Evolutionary conservation across 2,329 filamentous ascomycete species (phyloP).

Genomic region (Pseudopyrenochaeta lycopersici): DNA sequence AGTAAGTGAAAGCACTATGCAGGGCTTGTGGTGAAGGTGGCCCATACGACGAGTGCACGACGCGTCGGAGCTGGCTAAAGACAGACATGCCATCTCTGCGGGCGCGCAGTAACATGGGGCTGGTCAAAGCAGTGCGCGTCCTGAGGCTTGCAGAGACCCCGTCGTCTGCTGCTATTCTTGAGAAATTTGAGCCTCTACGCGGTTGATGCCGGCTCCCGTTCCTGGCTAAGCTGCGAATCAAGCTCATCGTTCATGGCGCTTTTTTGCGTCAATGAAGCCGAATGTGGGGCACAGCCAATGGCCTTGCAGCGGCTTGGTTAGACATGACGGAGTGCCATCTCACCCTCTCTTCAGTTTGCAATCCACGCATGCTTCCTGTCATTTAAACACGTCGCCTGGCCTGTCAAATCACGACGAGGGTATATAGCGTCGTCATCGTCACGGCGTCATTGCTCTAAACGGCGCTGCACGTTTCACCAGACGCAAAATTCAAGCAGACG

Average conservation of each 20-base stretch:
- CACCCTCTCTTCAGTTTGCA: neutral
- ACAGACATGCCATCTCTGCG: constrained; percentile 45
- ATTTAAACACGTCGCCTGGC: neutral
- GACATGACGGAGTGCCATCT: too few species aligned
- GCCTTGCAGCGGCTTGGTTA: too few species aligned
- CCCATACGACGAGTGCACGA: constrained; percentile 26
- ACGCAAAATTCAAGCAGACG: constrained; percentile 10
- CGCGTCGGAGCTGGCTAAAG: constrained; percentile 43
- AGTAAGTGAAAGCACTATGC: constrained; percentile 16
- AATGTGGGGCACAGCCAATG: neutral
- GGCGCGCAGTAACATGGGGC: constrained; percentile 42
- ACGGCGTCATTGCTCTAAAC: constrained; percentile 4
- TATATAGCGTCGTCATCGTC: constrained; percentile 9
- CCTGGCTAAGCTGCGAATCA: constrained; percentile 21
- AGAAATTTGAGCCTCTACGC: constrained; percentile 29
- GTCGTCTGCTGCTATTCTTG: constrained; percentile 18
- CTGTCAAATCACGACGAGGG: neutral
- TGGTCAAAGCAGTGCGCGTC: constrained; percentile 29
- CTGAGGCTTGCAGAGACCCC: constrained; percentile 21
- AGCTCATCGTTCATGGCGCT: constrained; percentile 23
- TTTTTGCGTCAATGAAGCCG: neutral
- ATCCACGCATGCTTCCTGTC: neutral
- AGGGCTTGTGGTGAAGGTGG: constrained; percentile 36
- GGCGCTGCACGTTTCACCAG: constrained; percentile 14
- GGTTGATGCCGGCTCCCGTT: constrained; percentile 31